Percentiles rank a stretch among this genome's conserved stretches.
Evolutionary conservation across 371 early-diverging fungal species (phyloP).

Genomic region (Lichtheimia ramosa): DNA sequence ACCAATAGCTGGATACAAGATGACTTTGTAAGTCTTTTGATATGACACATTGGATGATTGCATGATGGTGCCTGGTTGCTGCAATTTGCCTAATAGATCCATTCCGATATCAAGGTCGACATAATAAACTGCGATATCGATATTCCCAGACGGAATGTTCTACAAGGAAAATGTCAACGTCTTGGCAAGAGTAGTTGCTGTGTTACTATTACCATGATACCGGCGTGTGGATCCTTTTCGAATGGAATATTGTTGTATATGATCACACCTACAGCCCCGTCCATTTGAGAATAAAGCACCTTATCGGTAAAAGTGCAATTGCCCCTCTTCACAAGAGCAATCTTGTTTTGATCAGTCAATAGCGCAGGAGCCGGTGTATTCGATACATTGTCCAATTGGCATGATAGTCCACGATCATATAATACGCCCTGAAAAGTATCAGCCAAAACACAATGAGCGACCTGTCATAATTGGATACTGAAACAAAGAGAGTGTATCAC

Average conservation of each 20-base stretch:
- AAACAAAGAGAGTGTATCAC: background rate
- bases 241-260: slow-evolving; percentile 40
- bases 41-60: slow-evolving; percentile 17
- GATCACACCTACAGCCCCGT: slow-evolving; percentile 40
- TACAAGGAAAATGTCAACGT: slow-evolving; percentile 11
- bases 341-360: slow-evolving; percentile 25
- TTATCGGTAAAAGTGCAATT: slow-evolving; percentile 39
- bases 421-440: slow-evolving; percentile 31
- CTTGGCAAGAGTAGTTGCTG: background rate
- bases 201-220: slow-evolving; percentile 19
- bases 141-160: slow-evolving; percentile 30
- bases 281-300: slow-evolving; percentile 31
- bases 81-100: slow-evolving; percentile 25
- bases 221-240: slow-evolving; percentile 33
- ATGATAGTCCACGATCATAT: slow-evolving; percentile 45
- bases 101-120: slow-evolving; percentile 35
- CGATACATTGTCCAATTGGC: slow-evolving; percentile 22
- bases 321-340: slow-evolving; percentile 41
- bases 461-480: no score
- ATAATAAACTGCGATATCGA: slow-evolving; percentile 44
- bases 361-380: slow-evolving; percentile 17
- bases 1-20: slow-evolving; percentile 41
- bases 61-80: slow-evolving; percentile 15
- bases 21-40: slow-evolving; percentile 30
- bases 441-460: background rate